Conservation (phyloP, 2,329 filamentous ascomycete genomes). For the Pseudogymnoascus sp. region DNA sequence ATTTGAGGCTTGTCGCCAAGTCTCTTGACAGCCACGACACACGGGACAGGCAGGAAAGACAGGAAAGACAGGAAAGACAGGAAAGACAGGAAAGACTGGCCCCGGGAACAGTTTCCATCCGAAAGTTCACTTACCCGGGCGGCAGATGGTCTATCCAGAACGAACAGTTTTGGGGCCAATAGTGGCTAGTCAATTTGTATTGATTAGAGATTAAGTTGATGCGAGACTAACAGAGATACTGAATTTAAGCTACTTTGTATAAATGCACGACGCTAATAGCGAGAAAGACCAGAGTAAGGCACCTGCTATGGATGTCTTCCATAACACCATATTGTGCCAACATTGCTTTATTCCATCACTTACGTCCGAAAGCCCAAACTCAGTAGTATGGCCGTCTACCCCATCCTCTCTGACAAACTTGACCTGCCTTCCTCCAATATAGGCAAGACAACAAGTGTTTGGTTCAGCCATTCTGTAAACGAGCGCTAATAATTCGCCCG, state of each 20-base stretch:
- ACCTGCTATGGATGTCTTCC: neutral
- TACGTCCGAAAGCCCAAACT: neutral
- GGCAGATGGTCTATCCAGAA: neutral
- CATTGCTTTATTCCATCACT: conserved; percentile 7
- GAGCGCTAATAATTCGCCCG: conserved; percentile 6
- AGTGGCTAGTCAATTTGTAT: neutral
- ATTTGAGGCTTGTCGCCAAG: conserved; percentile 3
- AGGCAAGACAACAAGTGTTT: neutral
- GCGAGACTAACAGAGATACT: conserved; percentile 7
- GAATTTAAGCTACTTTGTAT: conserved; percentile 7
- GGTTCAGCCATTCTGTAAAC: conserved; percentile 3
- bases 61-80: neutral
- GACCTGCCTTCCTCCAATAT: neutral
- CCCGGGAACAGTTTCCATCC: neutral
- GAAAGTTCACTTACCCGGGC: neutral
- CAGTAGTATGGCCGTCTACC: neutral
- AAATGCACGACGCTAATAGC: conserved; percentile 5
- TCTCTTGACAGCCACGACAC: neutral
- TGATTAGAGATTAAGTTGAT: conserved; percentile 4
- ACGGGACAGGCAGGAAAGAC: too few species aligned
- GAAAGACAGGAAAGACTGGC: neutral
- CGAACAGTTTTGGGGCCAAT: neutral
- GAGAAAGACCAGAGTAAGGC: conserved; percentile 5
- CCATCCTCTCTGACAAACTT: neutral
- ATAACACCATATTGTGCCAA: conserved; percentile 4